Evolutionary conservation across 441 rosid genomes (phyloP), one percentile per base, ranked within the genome.

Genomic region (Flueggea neowawraea): DNA sequence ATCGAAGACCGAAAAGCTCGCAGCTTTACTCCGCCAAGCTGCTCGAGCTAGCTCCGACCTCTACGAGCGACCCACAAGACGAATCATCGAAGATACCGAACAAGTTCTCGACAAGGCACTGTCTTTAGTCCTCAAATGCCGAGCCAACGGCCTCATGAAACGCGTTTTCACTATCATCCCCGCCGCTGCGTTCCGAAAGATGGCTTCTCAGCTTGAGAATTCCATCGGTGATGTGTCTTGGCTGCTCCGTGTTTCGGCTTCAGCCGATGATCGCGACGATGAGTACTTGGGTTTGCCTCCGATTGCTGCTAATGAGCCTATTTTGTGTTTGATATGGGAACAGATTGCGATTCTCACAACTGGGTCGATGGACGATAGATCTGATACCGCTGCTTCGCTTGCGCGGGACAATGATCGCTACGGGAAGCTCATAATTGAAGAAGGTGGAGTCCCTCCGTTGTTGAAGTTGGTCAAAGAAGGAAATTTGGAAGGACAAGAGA

Each of bases 151-250:
- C 10, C 61, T 85, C 17, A 73, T 90, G 83, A 86, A 83, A 73
- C 91, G 93, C 50, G 81, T 94, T 6, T 86, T 94, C 84, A 87
- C 93, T 16, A 82, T 94, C 60, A 85, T 78, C 64, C 96, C 97
- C 28, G 65, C 97, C 32, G 87, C 95, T 16, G 85, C 87, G 43
- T 90, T 90, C 72, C 85, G 97, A 2, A 93, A 90, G 69, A 82
- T 84, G 86, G 74, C 75, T 2, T 76, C 81, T 4, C 97, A 84
- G 68, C 69, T 93, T 55, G 98, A 90, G 64, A 90, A 87, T 70
- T 93, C 97, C 22, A 83, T 87, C 64, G 98, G 95, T 5, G 97
- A 93, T 52, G 93, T 93, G 12, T 88, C 97, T 1, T 93, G 98
- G 98, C 88, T 93, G 31, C 80, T 93, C 32, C 86, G 97, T 0